Percentiles rank a stretch among this genome's conserved stretches.
phyloP scores from a whole-genome alignment of 805 yeast species.

The Lipomyces mesembrius region DNA sequence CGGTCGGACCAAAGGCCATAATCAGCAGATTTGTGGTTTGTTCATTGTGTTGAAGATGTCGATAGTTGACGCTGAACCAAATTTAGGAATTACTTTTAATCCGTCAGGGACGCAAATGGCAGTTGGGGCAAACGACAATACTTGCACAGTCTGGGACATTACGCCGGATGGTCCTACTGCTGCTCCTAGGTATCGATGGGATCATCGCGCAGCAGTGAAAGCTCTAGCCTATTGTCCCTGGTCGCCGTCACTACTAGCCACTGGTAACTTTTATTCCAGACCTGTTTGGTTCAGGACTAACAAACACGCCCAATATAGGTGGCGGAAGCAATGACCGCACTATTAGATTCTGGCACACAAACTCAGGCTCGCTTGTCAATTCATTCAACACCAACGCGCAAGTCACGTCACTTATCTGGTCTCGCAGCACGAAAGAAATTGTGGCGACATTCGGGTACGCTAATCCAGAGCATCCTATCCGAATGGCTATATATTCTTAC shows the following conservation, averaged over 20 bases:
- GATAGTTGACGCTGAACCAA: not conserved
- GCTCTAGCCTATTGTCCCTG: constrained; percentile 92
- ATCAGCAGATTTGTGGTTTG: constrained; percentile 42
- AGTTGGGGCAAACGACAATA: constrained; percentile 83
- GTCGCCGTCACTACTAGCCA: constrained; percentile 77
- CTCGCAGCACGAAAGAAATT: constrained; percentile 62
- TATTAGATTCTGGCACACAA: constrained; percentile 86
- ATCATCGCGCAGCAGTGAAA: constrained; percentile 85
- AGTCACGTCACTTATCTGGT: constrained; percentile 81
- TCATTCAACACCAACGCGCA: constrained; percentile 68
- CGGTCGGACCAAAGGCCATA: constrained; percentile 36
- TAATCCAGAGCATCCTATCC: constrained; percentile 53
- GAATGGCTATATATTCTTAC: constrained; percentile 67
- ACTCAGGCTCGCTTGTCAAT: constrained; percentile 70
- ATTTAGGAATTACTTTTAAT: constrained; percentile 62
- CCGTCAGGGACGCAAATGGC: constrained; percentile 62
- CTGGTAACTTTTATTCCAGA: constrained; percentile 44
- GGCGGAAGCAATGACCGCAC: constrained; percentile 84
- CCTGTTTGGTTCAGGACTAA: not conserved
- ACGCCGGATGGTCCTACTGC: constrained; percentile 50
- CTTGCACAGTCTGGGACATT: constrained; percentile 75
- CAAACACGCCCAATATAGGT: constrained; percentile 51
- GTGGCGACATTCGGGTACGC: constrained; percentile 85
- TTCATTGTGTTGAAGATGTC: not conserved
- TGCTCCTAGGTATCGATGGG: constrained; percentile 51